Evolutionary conservation across 2,329 filamentous ascomycete species (phyloP).

Genomic region (Phyllosticta citriasiana): DNA sequence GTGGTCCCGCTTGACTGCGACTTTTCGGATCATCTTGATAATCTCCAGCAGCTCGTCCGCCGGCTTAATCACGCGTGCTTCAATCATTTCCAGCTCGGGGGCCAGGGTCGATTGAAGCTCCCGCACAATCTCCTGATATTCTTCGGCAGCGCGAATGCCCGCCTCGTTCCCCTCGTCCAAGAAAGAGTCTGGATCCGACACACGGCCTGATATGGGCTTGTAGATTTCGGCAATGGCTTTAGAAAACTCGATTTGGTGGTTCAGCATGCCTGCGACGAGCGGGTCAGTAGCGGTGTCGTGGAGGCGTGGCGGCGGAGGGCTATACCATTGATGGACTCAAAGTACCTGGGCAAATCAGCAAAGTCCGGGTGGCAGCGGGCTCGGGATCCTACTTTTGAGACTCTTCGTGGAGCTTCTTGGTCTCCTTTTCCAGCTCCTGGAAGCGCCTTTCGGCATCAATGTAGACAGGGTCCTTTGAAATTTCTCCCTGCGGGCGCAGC

Average conservation of each 20-base stretch:
- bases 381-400: constrained; percentile 57
- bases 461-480: constrained; percentile 91
- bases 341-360: constrained; percentile 50
- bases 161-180: constrained; percentile 79
- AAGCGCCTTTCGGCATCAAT: constrained; percentile 91
- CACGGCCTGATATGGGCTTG: constrained; percentile 91
- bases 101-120: constrained; percentile 81
- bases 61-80: constrained; percentile 78
- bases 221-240: constrained; percentile 94
- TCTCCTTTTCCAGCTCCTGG: constrained; percentile 86
- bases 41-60: constrained; percentile 90
- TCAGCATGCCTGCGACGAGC: constrained; percentile 61
- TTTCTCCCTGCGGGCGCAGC: constrained; percentile 52
- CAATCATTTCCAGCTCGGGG: constrained; percentile 96
- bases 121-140: constrained; percentile 85
- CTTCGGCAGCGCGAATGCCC: constrained; percentile 88
- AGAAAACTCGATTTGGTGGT: constrained; percentile 96
- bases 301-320: not conserved
- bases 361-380: not conserved
- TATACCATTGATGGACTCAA: constrained; percentile 84
- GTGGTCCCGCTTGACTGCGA: constrained; percentile 81
- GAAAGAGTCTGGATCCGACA: constrained; percentile 83
- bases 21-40: constrained; percentile 90
- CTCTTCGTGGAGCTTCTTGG: constrained; percentile 93
- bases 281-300: not conserved